These are phyloP conservation scores for Plasmodium cynomolgi DNA, from an alignment of 169 alveolate genomes.

Conservation along the genomic window DNA sequence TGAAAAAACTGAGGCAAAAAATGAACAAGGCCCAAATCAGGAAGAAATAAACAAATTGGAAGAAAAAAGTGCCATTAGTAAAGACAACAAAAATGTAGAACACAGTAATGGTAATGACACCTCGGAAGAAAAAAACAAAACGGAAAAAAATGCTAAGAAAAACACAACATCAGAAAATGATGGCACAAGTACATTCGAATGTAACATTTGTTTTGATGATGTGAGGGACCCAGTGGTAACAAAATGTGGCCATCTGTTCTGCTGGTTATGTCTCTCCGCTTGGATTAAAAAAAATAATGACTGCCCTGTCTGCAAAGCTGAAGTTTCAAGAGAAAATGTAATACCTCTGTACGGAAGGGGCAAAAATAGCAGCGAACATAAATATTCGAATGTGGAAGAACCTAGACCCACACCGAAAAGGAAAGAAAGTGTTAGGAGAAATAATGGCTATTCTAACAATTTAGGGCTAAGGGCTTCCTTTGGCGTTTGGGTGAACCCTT, in stretches of 20 bases:
- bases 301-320: conserved; percentile 96
- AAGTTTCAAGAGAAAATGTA: conserved; percentile 91
- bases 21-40: neutral
- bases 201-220: conserved; percentile 97
- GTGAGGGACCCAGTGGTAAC: conserved; percentile 98
- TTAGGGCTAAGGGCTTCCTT: conserved; percentile 70
- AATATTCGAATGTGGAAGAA: conserved; percentile 75
- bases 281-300: conserved; percentile 94
- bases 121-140: neutral
- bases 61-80: neutral
- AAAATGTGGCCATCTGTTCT: conserved; percentile 96
- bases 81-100: neutral
- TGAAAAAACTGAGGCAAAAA: neutral
- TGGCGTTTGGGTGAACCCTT: conserved; percentile 71
- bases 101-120: neutral
- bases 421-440: conserved; percentile 53
- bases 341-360: conserved; percentile 94
- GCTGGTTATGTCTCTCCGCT: conserved; percentile 95
- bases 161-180: conserved; percentile 45
- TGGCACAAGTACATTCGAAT: conserved; percentile 89
- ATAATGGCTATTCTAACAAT: conserved; percentile 36
- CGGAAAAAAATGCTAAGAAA: neutral
- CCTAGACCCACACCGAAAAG: conserved; percentile 74
- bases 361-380: conserved; percentile 83
- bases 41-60: neutral